phyloP scores from a whole-genome alignment of 2,329 filamentous ascomycete genomes.

The Monilinia polystroma region DNA sequence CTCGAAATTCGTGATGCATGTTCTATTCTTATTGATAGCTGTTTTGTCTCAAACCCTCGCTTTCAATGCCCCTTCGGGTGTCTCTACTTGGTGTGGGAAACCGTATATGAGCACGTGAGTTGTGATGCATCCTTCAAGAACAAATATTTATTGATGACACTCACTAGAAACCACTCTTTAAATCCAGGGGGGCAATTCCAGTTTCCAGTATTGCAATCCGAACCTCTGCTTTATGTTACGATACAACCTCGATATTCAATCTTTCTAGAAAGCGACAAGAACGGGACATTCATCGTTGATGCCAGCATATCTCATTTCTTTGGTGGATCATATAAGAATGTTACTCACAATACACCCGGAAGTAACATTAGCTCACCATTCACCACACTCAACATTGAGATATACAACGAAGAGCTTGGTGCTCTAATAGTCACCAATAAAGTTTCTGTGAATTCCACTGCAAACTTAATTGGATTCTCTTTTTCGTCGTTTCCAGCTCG shows the following conservation, averaged over 20 bases:
- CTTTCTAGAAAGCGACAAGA: slow-evolving; percentile 46
- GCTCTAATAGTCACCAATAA: slow-evolving; percentile 35
- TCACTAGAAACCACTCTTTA: slow-evolving; percentile 45
- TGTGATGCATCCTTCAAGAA: neutral
- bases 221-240: slow-evolving; percentile 45
- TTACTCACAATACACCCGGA: slow-evolving; percentile 28
- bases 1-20: neutral
- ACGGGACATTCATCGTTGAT: slow-evolving; percentile 46
- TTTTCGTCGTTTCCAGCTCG: slow-evolving; percentile 39
- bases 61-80: slow-evolving; percentile 33
- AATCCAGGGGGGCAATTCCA: slow-evolving; percentile 50
- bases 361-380: slow-evolving; percentile 28
- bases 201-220: slow-evolving; percentile 42
- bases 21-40: neutral
- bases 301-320: slow-evolving; percentile 44
- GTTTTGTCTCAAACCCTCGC: slow-evolving; percentile 11
- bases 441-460: slow-evolving; percentile 43
- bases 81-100: slow-evolving; percentile 45
- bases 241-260: slow-evolving; percentile 49
- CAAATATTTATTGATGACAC: neutral
- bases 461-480: slow-evolving; percentile 42
- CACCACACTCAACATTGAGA: slow-evolving; percentile 31
- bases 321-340: slow-evolving; percentile 41
- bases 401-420: slow-evolving; percentile 38
- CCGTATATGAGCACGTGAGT: slow-evolving; percentile 45